Conservation (phyloP, 176 grass and related monocot species). For the Aegilops umbellulata region DNA sequence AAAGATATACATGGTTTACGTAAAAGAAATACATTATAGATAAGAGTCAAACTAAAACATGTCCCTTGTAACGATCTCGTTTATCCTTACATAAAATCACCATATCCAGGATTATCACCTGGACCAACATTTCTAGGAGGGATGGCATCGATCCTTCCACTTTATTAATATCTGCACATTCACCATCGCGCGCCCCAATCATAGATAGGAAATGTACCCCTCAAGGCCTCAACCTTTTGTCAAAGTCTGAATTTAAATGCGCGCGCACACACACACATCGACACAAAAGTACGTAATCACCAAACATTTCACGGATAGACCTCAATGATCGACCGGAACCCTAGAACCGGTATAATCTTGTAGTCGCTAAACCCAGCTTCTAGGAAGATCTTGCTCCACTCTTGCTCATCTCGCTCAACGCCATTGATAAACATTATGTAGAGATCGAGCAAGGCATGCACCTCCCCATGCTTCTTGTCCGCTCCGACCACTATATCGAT, state of each 20-base stretch:
- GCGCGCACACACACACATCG: neutral
- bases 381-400: slow-evolving; percentile 41
- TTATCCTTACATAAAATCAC: too few relatives aligned
- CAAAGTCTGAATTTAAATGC: neutral
- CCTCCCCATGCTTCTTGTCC: slow-evolving; percentile 9
- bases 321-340: slow-evolving; percentile 41
- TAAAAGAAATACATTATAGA: too few relatives aligned
- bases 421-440: slow-evolving; percentile 30
- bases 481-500: slow-evolving; percentile 31
- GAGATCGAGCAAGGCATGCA: slow-evolving; percentile 18
- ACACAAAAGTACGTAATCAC: neutral
- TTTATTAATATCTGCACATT: neutral
- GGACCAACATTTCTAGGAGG: too few relatives aligned
- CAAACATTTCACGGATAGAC: slow-evolving; percentile 24
- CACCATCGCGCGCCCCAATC: neutral
- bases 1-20: too few relatives aligned
- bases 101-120: too few relatives aligned
- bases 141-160: too few relatives aligned
- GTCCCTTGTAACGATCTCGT: too few relatives aligned
- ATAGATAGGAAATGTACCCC: neutral
- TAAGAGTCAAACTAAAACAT: too few relatives aligned
- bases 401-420: slow-evolving; percentile 36
- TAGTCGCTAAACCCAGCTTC: slow-evolving; percentile 40
- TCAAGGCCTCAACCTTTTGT: too few relatives aligned
- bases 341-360: slow-evolving; percentile 41